Base-by-base conservation (phyloP, 2,329 filamentous ascomycete genomes). In the Hortaea sp. region DNA sequence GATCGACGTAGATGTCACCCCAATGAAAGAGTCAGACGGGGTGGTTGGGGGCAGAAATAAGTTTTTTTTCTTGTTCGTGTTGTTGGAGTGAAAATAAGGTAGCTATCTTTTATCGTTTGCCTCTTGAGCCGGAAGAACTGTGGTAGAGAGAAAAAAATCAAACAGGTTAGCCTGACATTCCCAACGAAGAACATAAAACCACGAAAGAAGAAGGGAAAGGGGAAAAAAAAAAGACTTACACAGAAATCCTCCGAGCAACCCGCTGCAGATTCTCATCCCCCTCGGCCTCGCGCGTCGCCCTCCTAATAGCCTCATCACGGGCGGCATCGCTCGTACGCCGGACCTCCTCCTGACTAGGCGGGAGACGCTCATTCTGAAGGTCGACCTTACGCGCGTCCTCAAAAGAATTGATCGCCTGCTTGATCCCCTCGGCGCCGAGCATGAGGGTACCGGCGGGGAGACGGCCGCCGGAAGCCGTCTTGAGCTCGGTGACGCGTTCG, bases 331-430 rank as follows among this genome's bases (percentile, higher is more conserved):
- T 86, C 65, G 84, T 86, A 67, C 82, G 82, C 53, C 82, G 77
- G 13, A 97, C 89, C 68, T 98, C 92, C 42, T 97, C 90, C 51
- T 92, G 85, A 53, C 80, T 92, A 0, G 92, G 92, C 42, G 92
- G 92, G 53, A 98, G 74, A 52, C 88, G 79, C 71, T 98, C 92
- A 66, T 98, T 98, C 70, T 97, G 89, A 52, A 97, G 62, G 70
- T 98, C 92, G 42, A 98, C 89, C 74, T 95, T 97, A 53, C 88
- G 78, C 11, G 92, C 92, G 66, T 98, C 92, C 66, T 98, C 92
- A 57, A 98, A 98, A 57, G 81, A 94, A 68, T 81, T 90, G 59
- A 98, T 98, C 31, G 92, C 92, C 61, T 95, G 89, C 75, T 97
- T 98, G 73, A 97, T 95, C 49, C 92, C 92, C 69, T 98, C 92